phyloP scores from a whole-genome alignment of 805 yeast genomes.

The Spathaspora boniae region DNA sequence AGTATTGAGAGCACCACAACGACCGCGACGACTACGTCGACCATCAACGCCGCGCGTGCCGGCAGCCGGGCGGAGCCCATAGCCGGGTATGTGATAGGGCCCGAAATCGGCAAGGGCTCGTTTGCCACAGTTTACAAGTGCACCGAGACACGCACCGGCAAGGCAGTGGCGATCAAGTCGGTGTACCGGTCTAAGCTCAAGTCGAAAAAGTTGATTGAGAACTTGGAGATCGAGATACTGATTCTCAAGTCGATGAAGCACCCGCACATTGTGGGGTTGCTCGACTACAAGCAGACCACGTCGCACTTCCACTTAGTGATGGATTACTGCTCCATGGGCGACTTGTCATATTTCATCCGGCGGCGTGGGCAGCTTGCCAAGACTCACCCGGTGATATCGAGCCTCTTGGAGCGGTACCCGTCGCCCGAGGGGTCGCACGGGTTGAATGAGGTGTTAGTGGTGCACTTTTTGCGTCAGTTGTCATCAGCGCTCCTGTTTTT shows the following conservation, averaged over 20 bases:
- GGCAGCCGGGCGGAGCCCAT: constrained; percentile 15
- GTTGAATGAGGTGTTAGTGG: constrained; percentile 68
- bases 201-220: constrained; percentile 84
- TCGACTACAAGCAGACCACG: constrained; percentile 78
- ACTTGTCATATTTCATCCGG: constrained; percentile 81
- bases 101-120: constrained; percentile 92
- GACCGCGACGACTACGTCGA: too few relatives aligned
- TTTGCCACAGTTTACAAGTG: constrained; percentile 96
- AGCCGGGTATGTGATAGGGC: constrained; percentile 58
- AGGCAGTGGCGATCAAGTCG: constrained; percentile 83
- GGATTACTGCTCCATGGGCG: constrained; percentile 97
- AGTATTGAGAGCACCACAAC: too few relatives aligned
- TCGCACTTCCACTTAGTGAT: constrained; percentile 83
- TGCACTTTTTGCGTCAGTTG: constrained; percentile 84
- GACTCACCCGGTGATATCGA: constrained; percentile 74
- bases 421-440: constrained; percentile 77
- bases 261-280: constrained; percentile 85
- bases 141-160: constrained; percentile 45
- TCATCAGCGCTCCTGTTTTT: constrained; percentile 80
- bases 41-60: too few relatives aligned
- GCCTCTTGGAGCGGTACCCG: constrained; percentile 78
- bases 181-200: constrained; percentile 79
- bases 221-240: constrained; percentile 87
- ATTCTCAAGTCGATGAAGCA: constrained; percentile 85
- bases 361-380: constrained; percentile 66